phyloP scores from a whole-genome alignment of 2,329 filamentous ascomycete genomes.

The Fusarium secorum region DNA sequence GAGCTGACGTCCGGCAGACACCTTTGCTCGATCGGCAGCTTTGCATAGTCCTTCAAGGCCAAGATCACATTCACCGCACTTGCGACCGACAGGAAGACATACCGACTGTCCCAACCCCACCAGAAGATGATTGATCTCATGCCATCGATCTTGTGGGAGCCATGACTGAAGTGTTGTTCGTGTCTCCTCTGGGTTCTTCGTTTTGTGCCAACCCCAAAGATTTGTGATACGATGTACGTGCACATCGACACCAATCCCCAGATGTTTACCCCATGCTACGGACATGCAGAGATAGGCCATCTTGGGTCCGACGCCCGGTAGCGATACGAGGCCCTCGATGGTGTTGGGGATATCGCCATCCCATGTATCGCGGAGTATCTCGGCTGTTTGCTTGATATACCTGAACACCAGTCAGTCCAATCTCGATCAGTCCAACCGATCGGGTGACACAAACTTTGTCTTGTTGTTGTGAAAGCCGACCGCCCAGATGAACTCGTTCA shows the following conservation, averaged over 20 bases:
- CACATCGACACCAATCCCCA: constrained; percentile 89
- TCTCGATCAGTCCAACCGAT: neutral
- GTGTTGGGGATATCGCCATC: constrained; percentile 81
- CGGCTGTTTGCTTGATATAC: constrained; percentile 76
- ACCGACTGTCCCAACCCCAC: constrained; percentile 90
- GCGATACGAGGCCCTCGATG: constrained; percentile 74
- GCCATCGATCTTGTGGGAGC: constrained; percentile 86
- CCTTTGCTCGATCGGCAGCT: constrained; percentile 72
- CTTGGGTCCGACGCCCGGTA: constrained; percentile 91
- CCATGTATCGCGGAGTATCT: constrained; percentile 75
- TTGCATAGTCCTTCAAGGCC: constrained; percentile 79
- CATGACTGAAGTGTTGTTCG: constrained; percentile 77
- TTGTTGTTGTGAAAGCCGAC: constrained; percentile 97
- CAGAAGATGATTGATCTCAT: constrained; percentile 88
- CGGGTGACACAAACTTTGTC: constrained; percentile 61
- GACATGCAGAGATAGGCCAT: constrained; percentile 92
- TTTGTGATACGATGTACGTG: constrained; percentile 96
- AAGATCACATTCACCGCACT: constrained; percentile 86
- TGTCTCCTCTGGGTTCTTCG: constrained; percentile 83
- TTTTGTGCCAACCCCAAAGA: constrained; percentile 90
- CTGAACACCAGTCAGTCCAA: constrained; percentile 42
- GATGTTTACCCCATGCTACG: constrained; percentile 66
- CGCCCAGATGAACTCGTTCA: constrained; percentile 79
- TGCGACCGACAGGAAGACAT: constrained; percentile 79
- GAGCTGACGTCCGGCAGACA: constrained; percentile 62